A percentile compares a stretch with the other conserved stretches of the same genome.
These are phyloP conservation scores for Echinosophora koreensis DNA, from an alignment of 306 rosid species.

Conservation along the genomic window DNA sequence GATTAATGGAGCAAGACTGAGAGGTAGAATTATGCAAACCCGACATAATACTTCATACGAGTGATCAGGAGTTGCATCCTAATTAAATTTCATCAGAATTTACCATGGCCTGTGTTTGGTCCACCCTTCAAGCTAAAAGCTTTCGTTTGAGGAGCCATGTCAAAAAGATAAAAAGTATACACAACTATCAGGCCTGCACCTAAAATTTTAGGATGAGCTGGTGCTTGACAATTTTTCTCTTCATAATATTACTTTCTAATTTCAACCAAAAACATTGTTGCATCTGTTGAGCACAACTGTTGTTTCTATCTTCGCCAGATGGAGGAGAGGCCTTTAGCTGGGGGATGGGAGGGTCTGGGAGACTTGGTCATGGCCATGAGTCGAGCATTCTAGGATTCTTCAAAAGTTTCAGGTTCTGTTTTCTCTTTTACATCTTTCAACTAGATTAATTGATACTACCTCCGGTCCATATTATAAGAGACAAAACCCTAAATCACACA, in stretches of 20 bases:
- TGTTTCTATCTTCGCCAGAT: slow-evolving; percentile 59
- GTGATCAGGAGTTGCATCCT: no score
- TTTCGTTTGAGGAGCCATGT: not conserved
- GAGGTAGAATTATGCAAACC: no score
- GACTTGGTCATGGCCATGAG: slow-evolving; percentile 91
- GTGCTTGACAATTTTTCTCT: slow-evolving; percentile 28
- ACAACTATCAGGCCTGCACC: slow-evolving; percentile 8
- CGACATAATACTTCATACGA: no score
- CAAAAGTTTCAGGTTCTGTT: slow-evolving; percentile 67
- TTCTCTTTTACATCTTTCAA: slow-evolving; percentile 5
- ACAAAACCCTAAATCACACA: no score
- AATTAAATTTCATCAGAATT: no score
- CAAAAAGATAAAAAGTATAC: not conserved
- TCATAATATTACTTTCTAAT: not conserved
- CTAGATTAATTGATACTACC: not conserved
- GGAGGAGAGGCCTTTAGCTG: slow-evolving; percentile 88
- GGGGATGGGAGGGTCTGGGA: slow-evolving; percentile 92
- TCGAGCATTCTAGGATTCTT: slow-evolving; percentile 74
- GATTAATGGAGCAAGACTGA: no score
- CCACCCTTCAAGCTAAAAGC: no score
- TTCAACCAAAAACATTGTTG: slow-evolving; percentile 23
- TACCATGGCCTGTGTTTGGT: no score
- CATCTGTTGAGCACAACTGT: slow-evolving; percentile 7
- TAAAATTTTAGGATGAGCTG: slow-evolving; percentile 1
- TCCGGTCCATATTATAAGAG: no score